These are phyloP conservation scores for Puccinia novopanici DNA, from an alignment of 1,284 basidiomycete species.

Conservation along the genomic window DNA sequence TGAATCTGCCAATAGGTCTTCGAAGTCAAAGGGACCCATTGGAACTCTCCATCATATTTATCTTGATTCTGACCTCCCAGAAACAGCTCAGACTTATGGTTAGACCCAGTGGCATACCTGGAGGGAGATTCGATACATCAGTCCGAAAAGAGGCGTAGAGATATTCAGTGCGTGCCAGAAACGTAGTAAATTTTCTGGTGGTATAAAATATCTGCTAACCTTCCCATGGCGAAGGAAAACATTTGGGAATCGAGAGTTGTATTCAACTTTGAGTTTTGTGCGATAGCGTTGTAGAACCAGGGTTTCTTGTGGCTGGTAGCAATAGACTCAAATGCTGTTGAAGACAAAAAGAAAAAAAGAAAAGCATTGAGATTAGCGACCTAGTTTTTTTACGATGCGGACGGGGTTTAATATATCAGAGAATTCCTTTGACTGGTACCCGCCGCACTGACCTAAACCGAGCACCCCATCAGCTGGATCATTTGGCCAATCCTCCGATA, in stretches of 20 bases:
- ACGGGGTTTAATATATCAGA: neutral
- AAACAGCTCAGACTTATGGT: slow-evolving; percentile 39
- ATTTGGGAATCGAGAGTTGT: slow-evolving; percentile 24
- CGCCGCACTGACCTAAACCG: slow-evolving; percentile 39
- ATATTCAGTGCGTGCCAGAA: neutral
- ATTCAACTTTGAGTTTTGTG: slow-evolving; percentile 38
- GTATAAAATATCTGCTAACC: slow-evolving; percentile 1
- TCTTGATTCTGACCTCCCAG: slow-evolving; percentile 43
- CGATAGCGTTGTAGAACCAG: slow-evolving; percentile 48
- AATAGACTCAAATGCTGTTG: slow-evolving; percentile 40
- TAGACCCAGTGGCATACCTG: slow-evolving; percentile 32
- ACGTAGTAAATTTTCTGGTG: neutral
- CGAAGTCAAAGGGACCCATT: slow-evolving; percentile 39
- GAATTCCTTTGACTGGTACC: neutral
- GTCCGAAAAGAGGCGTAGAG: neutral
- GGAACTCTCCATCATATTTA: slow-evolving; percentile 34
- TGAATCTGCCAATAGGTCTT: slow-evolving; percentile 47
- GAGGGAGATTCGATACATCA: neutral
- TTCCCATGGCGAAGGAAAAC: slow-evolving; percentile 50
- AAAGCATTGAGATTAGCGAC: neutral
- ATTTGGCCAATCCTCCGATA: slow-evolving; percentile 49
- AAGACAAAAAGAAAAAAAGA: no score
- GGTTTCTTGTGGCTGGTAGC: slow-evolving; percentile 46
- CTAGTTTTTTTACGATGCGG: neutral
- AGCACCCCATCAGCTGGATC: slow-evolving; percentile 51